phyloP scores from a whole-genome alignment of 176 grass and related monocot genomes.

The Aegilops umbellulata region DNA sequence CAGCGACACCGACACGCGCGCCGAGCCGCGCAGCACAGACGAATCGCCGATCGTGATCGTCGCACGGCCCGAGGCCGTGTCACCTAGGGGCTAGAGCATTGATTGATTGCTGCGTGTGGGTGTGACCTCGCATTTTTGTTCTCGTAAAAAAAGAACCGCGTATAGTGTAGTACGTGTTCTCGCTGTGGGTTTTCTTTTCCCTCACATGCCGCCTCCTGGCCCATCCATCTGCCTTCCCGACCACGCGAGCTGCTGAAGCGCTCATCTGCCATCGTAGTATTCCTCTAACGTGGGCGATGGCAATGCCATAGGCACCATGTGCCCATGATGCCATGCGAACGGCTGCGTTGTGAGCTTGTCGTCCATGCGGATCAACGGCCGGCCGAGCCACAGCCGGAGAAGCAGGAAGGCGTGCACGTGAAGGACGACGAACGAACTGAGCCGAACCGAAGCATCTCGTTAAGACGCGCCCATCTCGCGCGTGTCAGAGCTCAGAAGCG shows the following conservation, averaged over 20 bases:
- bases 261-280: too few relatives aligned
- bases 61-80: slow-evolving; percentile 2
- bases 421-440: not conserved
- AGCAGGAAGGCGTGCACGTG: not conserved
- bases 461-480: not conserved
- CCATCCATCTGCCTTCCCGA: not conserved
- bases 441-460: not conserved
- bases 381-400: not conserved
- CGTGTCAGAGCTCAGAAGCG: slow-evolving; percentile 6
- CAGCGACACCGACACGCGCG: not conserved
- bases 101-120: not conserved
- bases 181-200: too few relatives aligned
- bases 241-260: not conserved
- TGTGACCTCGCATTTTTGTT: not conserved
- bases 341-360: too few relatives aligned
- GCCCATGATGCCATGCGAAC: too few relatives aligned
- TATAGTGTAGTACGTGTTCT: not conserved
- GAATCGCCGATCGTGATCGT: not conserved
- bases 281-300: too few relatives aligned
- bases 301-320: too few relatives aligned
- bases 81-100: not conserved
- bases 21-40: not conserved
- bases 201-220: not conserved
- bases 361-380: not conserved
- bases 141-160: too few relatives aligned